Evolutionary conservation across 2,329 filamentous ascomycete genomes (phyloP).

Genomic region (Biscogniauxia sp.): DNA sequence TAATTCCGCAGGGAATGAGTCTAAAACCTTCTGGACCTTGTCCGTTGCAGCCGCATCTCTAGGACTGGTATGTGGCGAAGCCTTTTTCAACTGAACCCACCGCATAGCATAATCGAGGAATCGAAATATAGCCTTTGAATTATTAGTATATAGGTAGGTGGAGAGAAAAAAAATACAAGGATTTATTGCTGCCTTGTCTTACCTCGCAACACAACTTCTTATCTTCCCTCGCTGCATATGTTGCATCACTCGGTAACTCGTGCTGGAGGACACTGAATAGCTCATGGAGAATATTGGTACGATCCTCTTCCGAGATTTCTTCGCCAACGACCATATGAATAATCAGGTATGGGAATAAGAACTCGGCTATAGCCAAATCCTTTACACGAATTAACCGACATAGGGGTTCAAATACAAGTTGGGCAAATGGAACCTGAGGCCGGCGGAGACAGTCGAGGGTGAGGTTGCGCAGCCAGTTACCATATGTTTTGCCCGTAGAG

Average conservation of each 20-base stretch:
- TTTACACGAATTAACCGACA: conserved; percentile 81
- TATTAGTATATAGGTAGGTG: conserved; percentile 25
- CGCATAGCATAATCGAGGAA: conserved; percentile 87
- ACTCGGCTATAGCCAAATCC: conserved; percentile 81
- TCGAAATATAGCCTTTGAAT: conserved; percentile 73
- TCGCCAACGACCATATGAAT: conserved; percentile 80
- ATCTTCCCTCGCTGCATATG: conserved; percentile 66
- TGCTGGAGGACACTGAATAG: conserved; percentile 71
- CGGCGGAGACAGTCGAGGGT: conserved; percentile 80
- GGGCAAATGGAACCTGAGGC: conserved; percentile 70
- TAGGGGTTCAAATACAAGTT: conserved; percentile 76
- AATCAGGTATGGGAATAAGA: conserved; percentile 83
- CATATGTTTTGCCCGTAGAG: conserved; percentile 63
- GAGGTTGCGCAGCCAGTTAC: conserved; percentile 77
- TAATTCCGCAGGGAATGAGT: conserved; percentile 70
- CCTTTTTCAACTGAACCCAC: conserved; percentile 79
- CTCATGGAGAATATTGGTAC: conserved; percentile 67
- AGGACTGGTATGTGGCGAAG: conserved; percentile 26
- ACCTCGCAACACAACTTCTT: conserved; percentile 86
- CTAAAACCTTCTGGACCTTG: conserved; percentile 50
- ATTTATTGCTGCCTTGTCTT: conserved; percentile 30
- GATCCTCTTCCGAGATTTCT: conserved; percentile 56
- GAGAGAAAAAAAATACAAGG: conserved; percentile 17
- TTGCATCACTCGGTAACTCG: conserved; percentile 47
- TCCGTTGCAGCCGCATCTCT: conserved; percentile 49